These are phyloP conservation scores for Starmerella floris DNA, from an alignment of 805 yeast genomes.

Conservation along the genomic window DNA sequence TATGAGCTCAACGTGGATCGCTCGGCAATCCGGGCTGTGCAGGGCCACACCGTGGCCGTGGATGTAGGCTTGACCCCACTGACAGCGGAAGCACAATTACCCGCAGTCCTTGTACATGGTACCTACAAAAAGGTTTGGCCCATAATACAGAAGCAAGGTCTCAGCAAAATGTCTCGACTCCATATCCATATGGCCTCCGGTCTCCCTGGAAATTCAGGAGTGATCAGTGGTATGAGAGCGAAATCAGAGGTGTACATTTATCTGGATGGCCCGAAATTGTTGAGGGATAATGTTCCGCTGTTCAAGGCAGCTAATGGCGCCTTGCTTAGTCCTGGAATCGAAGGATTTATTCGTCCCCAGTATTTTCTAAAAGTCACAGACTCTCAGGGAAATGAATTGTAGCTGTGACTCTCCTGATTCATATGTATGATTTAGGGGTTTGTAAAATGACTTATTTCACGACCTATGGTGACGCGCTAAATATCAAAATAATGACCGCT, in stretches of 20 bases:
- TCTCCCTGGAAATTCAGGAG: slow-evolving; percentile 33
- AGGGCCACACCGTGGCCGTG: slow-evolving; percentile 67
- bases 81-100: slow-evolving; percentile 32
- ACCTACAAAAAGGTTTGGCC: slow-evolving; percentile 42
- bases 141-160: slow-evolving; percentile 41
- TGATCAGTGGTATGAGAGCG: slow-evolving; percentile 64
- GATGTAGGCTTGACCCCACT: slow-evolving; percentile 34
- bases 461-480: no score
- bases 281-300: slow-evolving; percentile 37
- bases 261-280: slow-evolving; percentile 41
- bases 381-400: slow-evolving; percentile 16
- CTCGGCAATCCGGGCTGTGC: slow-evolving; percentile 64
- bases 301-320: slow-evolving; percentile 64
- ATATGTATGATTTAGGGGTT: no score
- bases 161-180: slow-evolving; percentile 58
- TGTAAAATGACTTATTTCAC: neutral
- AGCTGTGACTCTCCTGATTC: neutral
- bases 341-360: slow-evolving; percentile 37
- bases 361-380: slow-evolving; percentile 35
- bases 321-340: slow-evolving; percentile 50
- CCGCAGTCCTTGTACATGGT: slow-evolving; percentile 61
- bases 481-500: no score
- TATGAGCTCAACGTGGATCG: slow-evolving; percentile 36
- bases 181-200: slow-evolving; percentile 78
- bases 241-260: slow-evolving; percentile 45